Base-by-base conservation (phyloP, 352 stramenopile genomes). In the Aphanomyces astaci region DNA sequence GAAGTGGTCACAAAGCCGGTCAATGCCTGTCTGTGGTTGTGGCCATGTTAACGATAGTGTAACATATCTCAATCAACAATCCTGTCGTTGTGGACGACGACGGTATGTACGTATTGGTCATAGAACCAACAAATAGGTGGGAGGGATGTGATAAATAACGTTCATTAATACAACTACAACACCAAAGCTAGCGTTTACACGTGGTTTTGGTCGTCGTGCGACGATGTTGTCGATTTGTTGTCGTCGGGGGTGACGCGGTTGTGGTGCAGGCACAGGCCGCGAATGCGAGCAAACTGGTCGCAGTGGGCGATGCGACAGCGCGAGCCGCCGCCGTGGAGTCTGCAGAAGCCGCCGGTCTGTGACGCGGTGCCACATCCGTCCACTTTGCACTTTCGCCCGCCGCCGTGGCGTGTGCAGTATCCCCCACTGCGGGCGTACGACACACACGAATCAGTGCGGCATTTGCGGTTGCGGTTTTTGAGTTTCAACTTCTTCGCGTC, bases 401-500 rank as follows among this genome's bases (percentile, higher is more conserved):
- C 64, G 30, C 64, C 64, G 32, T 71, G 64, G 27, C 52, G 52
- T 1, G 64, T 71, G 55, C 64, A 71, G 28, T 53, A 71, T 25
- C 64, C 64, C 19, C 64, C 64, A 27, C 64, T 71, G n/a, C 53
- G 57, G 1, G 57, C 64, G 30, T 66, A 71, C 25, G 64, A 71
- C 17, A 68, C 17, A 27, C 62, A 68, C 17, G 49, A 22, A 10
- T 68, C 62, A 0, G 62, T 68, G 51, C 62, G 62, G 62, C 62
- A 68, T 28, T 68, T 68, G 17, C 62, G 62, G 62, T 68, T 68
- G 22, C 62, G 43, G 33, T 68, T 68, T 45, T 68, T 68, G 46
- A 68, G 62, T 33, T 68, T 68, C 22, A 68, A 45, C 32, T 68
- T 68, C 28, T 68, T 68, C 17, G 62, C 13, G 27, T 59, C 45